These are phyloP conservation scores for Datisca glomerata DNA, from an alignment of 306 rosid species.

Conservation along the genomic window DNA sequence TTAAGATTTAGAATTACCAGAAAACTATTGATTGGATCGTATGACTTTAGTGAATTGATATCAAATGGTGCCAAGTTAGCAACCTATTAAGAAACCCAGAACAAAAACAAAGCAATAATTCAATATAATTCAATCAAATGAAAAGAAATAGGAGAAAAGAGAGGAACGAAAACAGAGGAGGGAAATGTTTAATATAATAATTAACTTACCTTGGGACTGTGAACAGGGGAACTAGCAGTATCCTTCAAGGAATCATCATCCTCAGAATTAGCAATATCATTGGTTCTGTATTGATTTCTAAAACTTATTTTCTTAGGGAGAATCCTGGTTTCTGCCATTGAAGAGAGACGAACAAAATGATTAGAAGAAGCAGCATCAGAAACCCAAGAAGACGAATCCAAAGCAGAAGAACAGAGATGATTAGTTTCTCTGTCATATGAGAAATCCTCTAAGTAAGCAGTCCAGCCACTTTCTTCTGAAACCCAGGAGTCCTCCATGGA, in stretches of 20 bases:
- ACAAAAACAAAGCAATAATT: no score
- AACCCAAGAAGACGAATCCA: conserved; percentile 5
- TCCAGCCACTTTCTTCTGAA: conserved; percentile 12
- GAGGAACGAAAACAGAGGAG: no score
- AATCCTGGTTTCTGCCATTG: background rate
- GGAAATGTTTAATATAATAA: no score
- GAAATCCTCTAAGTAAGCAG: conserved; percentile 8
- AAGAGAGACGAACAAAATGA: background rate
- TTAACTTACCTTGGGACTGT: conserved; percentile 3
- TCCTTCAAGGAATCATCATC: conserved; percentile 9
- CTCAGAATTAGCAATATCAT: background rate
- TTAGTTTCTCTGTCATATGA: background rate
- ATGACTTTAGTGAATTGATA: no score
- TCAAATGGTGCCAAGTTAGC: conserved; percentile 1
- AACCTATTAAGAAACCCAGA: background rate
- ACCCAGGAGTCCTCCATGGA: no score
- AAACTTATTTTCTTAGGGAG: background rate
- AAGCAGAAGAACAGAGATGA: background rate
- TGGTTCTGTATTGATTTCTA: conserved; percentile 2
- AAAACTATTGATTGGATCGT: background rate
- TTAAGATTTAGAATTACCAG: no score
- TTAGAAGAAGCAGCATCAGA: background rate
- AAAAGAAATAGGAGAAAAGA: background rate
- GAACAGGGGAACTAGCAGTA: conserved; percentile 11
- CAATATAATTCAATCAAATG: background rate